A percentile compares a stretch with the other conserved stretches of the same genome.
Evolutionary conservation across 1,284 basidiomycete species (phyloP).

Genomic region (Peniophora sp.): DNA sequence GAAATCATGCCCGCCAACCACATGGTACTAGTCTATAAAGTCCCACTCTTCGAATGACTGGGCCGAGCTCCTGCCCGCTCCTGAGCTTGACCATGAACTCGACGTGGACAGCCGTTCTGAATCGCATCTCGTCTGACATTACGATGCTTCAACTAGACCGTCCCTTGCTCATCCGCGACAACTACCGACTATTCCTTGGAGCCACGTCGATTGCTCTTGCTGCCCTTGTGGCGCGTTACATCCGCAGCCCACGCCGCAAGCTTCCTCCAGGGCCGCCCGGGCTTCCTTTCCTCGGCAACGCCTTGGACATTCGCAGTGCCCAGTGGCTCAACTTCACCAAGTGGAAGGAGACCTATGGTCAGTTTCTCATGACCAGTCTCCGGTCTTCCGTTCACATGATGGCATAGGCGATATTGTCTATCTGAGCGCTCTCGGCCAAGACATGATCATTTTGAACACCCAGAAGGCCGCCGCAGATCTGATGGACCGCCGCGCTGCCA

Average conservation of each 20-base stretch:
- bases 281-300: background rate
- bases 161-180: background rate
- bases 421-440: constrained; percentile 13
- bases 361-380: background rate
- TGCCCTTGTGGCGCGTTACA: background rate
- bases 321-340: background rate
- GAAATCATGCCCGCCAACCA: no score
- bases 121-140: no score
- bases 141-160: constrained; percentile 15
- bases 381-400: background rate
- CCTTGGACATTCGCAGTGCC: background rate
- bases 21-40: no score
- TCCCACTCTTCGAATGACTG: background rate
- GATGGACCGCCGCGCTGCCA: constrained; percentile 14
- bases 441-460: constrained; percentile 14
- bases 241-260: background rate
- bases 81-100: no score
- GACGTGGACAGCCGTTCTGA: no score
- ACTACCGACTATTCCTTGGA: background rate
- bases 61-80: constrained; percentile 2
- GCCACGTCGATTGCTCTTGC: background rate
- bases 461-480: constrained; percentile 13
- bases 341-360: constrained; percentile 1
- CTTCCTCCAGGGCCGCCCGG: background rate
- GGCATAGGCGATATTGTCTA: constrained; percentile 16